Evolutionary conservation across 805 yeast genomes (phyloP).

Genomic region (Suhomyces vadensis): DNA sequence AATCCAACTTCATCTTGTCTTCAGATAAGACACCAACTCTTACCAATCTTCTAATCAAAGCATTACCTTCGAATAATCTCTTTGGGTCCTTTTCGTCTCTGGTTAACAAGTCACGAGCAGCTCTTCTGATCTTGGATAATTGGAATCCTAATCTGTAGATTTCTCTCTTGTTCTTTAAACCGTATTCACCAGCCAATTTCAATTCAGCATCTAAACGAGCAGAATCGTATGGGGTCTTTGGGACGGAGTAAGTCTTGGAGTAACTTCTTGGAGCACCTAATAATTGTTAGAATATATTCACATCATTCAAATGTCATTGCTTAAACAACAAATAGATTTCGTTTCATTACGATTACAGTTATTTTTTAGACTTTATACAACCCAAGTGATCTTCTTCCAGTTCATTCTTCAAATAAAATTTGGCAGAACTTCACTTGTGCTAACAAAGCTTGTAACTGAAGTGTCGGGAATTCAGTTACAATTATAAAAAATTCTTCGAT

Average conservation of each 20-base stretch:
- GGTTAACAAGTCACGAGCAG: slow-evolving; percentile 99
- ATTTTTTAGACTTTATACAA: background rate
- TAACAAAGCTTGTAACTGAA: slow-evolving; percentile 53
- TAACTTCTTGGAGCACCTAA: slow-evolving; percentile 97
- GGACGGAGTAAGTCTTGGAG: slow-evolving; percentile 99
- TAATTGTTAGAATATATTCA: slow-evolving; percentile 8
- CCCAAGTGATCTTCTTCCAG: background rate
- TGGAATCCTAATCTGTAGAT: slow-evolving; percentile 99
- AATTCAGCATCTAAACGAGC: slow-evolving; percentile 99
- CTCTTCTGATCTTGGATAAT: slow-evolving; percentile 99
- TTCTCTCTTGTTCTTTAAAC: slow-evolving; percentile 99
- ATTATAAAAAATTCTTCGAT: slow-evolving; percentile 24
- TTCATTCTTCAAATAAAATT: background rate
- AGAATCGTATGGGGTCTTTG: slow-evolving; percentile 99
- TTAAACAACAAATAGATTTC: slow-evolving; percentile 1
- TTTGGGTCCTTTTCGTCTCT: slow-evolving; percentile 99
- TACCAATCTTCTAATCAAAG: slow-evolving; percentile 98
- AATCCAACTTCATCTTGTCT: slow-evolving; percentile 99
- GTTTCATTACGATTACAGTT: slow-evolving; percentile 2
- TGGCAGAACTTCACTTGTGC: background rate
- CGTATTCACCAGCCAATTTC: slow-evolving; percentile 99
- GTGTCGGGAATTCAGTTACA: slow-evolving; percentile 87
- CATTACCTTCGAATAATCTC: slow-evolving; percentile 99
- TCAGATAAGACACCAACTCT: slow-evolving; percentile 98
- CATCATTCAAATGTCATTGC: no score